These are phyloP conservation scores for Corallochytrium limacisporum DNA, from an alignment of 78 protist genomes.

Conservation along the genomic window DNA sequence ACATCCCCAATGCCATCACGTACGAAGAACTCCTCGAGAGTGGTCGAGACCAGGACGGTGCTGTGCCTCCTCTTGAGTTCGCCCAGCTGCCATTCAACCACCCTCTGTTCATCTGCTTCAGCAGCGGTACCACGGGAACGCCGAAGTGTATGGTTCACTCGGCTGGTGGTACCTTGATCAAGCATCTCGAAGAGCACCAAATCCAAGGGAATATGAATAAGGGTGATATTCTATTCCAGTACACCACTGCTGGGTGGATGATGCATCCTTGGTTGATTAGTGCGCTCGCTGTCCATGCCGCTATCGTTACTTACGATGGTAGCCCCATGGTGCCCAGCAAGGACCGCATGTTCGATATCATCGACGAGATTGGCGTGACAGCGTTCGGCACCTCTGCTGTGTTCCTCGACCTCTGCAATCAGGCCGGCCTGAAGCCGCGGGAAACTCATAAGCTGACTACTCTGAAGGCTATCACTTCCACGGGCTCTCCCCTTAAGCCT, in stretches of 20 bases:
- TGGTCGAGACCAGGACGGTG: not conserved
- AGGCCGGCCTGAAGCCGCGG: not conserved
- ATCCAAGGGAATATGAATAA: not conserved
- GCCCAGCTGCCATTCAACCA: constrained; percentile 35
- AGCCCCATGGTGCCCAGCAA: constrained; percentile 4
- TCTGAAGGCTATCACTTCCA: constrained; percentile 12
- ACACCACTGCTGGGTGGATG: constrained; percentile 38
- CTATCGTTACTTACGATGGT: constrained; percentile 26
- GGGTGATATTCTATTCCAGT: not conserved
- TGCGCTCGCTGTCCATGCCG: constrained; percentile 1
- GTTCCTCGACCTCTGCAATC: constrained; percentile 11
- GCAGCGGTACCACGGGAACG: constrained; percentile 34
- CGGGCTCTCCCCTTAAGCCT: constrained; percentile 35
- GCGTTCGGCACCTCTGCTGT: constrained; percentile 13
- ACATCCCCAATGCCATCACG: not conserved
- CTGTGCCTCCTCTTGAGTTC: not conserved
- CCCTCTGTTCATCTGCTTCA: constrained; percentile 24
- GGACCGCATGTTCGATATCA: not conserved
- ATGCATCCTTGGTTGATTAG: constrained; percentile 29
- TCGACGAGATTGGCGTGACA: not conserved
- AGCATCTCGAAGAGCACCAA: not conserved
- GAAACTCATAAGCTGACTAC: not conserved
- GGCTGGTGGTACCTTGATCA: constrained; percentile 13
- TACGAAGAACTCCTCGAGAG: not conserved
- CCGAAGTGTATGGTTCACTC: constrained; percentile 43